Percentiles rank a stretch among this genome's conserved stretches.
Evolutionary conservation across 2,329 filamentous ascomycete species (phyloP).

Genomic region (Penicillium expansum): DNA sequence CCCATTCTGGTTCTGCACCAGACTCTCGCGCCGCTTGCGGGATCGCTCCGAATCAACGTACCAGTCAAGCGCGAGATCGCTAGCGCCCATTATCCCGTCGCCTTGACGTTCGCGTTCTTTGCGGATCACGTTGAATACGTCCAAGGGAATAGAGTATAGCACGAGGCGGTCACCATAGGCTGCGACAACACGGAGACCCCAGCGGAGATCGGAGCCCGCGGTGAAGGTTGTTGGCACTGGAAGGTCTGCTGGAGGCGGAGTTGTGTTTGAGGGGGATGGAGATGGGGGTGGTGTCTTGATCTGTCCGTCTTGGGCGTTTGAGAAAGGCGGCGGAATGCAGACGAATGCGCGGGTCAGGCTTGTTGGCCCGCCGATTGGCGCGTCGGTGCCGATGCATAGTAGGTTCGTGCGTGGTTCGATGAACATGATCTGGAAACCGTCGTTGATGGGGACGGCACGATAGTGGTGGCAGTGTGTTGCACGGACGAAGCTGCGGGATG

Average conservation of each 20-base stretch:
- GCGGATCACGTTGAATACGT: conserved; percentile 49
- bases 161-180: conserved; percentile 54
- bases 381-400: conserved; percentile 62
- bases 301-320: background rate
- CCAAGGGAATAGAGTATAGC: conserved; percentile 60
- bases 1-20: conserved; percentile 35
- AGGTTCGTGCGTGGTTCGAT: conserved; percentile 57
- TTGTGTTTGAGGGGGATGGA: background rate
- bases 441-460: conserved; percentile 62
- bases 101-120: conserved; percentile 34
- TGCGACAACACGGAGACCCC: conserved; percentile 59
- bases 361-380: conserved; percentile 56
- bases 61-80: conserved; percentile 34
- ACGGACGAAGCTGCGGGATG: conserved; percentile 35
- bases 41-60: conserved; percentile 31
- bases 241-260: conserved; percentile 14
- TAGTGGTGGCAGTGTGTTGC: conserved; percentile 58
- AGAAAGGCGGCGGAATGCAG: conserved; percentile 48
- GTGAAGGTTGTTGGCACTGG: conserved; percentile 54
- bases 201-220: conserved; percentile 54
- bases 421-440: conserved; percentile 64
- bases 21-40: conserved; percentile 29
- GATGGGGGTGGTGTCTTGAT: background rate
- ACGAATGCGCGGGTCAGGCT: conserved; percentile 60
- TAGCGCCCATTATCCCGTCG: conserved; percentile 35